Evolutionary conservation across 169 alveolate genomes (phyloP).

Genomic region (Plasmodium yoelii): DNA sequence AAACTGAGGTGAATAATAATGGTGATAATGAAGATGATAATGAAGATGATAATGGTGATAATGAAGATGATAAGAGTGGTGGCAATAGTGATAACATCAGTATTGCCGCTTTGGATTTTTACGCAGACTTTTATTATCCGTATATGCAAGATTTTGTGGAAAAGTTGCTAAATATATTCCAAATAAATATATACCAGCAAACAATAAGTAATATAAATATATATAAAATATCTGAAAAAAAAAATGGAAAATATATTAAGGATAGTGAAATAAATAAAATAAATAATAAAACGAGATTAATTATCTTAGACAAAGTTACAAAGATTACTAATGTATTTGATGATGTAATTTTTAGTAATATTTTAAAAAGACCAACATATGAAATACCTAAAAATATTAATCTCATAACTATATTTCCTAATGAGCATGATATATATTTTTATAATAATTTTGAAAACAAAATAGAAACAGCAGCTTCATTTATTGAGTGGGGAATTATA

Average conservation of each 20-base stretch:
- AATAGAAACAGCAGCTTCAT: conserved; percentile 70
- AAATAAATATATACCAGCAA: conserved; percentile 50
- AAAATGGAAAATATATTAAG: conserved; percentile 9
- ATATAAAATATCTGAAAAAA: conserved; percentile 49
- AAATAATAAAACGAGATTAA: conserved; percentile 9
- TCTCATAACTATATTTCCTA: conserved; percentile 50
- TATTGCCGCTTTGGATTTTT: conserved; percentile 69
- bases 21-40: too few relatives aligned
- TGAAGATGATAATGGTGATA: background rate
- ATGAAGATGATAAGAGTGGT: conserved; percentile 2
- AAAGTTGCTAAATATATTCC: conserved; percentile 35
- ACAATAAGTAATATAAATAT: conserved; percentile 37
- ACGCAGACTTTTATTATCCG: conserved; percentile 63
- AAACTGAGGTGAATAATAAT: background rate
- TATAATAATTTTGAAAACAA: conserved; percentile 21
- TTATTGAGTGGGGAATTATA: conserved; percentile 69
- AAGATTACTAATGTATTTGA: conserved; percentile 57
- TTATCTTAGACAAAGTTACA: conserved; percentile 32
- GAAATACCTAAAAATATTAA: conserved; percentile 60
- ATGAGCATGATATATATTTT: conserved; percentile 34
- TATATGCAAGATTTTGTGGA: conserved; percentile 57
- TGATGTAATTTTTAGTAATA: conserved; percentile 36
- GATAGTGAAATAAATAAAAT: background rate
- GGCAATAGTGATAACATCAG: background rate
- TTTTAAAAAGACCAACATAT: conserved; percentile 57